Evolutionary conservation across 2,329 filamentous ascomycete species (phyloP).

Genomic region (Cryphonectria naterciae): DNA sequence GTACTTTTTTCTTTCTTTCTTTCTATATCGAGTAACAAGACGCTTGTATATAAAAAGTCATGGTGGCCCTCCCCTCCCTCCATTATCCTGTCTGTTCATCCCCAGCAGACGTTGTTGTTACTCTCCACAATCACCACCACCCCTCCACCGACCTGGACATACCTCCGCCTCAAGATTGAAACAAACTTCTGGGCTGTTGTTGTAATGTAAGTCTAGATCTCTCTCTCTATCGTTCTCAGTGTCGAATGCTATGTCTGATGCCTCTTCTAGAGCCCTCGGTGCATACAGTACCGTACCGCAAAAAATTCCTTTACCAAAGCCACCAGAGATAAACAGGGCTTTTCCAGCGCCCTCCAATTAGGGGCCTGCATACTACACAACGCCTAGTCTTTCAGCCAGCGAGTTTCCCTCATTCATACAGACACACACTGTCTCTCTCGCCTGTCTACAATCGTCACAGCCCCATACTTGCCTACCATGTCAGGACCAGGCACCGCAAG

Average conservation of each 20-base stretch:
- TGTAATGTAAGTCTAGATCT: too few species aligned
- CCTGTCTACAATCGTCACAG: not conserved
- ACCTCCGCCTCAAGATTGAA: not conserved
- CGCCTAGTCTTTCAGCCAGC: not conserved
- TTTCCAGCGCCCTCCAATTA: not conserved
- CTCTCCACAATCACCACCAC: not conserved
- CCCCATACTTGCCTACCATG: slow-evolving; percentile 10
- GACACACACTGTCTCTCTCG: not conserved
- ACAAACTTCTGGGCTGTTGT: not conserved
- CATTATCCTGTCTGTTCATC: not conserved
- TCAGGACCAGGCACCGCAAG: slow-evolving; percentile 3
- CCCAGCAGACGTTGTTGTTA: not conserved
- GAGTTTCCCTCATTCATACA: not conserved
- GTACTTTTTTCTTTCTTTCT: not conserved
- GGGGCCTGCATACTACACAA: too few species aligned
- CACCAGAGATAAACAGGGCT: not conserved
- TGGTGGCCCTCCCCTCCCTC: not conserved
- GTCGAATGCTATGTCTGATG: not conserved
- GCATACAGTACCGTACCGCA: not conserved
- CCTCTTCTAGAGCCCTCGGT: not conserved
- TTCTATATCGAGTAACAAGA: not conserved
- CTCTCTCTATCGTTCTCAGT: not conserved
- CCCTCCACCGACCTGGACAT: not conserved
- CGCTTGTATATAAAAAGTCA: not conserved
- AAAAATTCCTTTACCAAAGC: not conserved